A percentile compares a stretch with the other conserved stretches of the same genome.
phyloP scores from a whole-genome alignment of 306 rosid species.

The Cyclanthera cordifolia region DNA sequence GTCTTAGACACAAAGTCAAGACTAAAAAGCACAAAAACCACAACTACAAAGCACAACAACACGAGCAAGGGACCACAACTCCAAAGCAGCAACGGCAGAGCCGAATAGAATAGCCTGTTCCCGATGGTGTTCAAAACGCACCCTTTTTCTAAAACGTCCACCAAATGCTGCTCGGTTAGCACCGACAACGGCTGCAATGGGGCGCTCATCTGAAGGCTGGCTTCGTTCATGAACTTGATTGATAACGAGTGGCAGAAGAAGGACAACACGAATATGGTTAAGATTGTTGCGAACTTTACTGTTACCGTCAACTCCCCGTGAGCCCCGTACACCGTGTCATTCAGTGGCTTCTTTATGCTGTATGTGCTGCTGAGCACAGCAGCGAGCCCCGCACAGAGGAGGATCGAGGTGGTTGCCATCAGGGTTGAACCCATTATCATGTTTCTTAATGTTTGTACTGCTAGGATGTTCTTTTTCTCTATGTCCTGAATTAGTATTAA shows the following conservation, averaged over 20 bases:
- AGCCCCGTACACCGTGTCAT: conserved; percentile 51
- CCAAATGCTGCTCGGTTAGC: conserved; percentile 8
- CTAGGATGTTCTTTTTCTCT: conserved; percentile 74
- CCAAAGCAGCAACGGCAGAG: conserved; percentile 80
- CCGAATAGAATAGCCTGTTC: conserved; percentile 64
- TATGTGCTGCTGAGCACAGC: conserved; percentile 87
- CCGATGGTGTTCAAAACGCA: conserved; percentile 59
- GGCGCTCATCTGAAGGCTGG: conserved; percentile 54
- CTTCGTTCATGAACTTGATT: conserved; percentile 65
- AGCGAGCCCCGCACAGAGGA: conserved; percentile 67
- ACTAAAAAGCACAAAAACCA: conserved; percentile 71
- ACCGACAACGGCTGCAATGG: conserved; percentile 44
- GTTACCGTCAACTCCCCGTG: conserved; percentile 84
- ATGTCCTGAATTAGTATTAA: conserved; percentile 73
- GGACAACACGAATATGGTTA: conserved; percentile 61
- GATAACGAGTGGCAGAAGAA: conserved; percentile 77
- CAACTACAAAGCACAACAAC: conserved; percentile 40
- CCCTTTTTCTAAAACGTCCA: conserved; percentile 57
- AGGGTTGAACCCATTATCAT: conserved; percentile 74
- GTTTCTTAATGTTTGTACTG: conserved; percentile 74
- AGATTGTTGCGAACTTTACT: conserved; percentile 51
- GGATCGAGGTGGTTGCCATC: conserved; percentile 83
- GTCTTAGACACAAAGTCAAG: conserved; percentile 40
- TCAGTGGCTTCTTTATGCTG: conserved; percentile 63
- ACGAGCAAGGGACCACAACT: conserved; percentile 81